Conservation (phyloP, 148 eudicot species). For the Rhododendron mucronatum region DNA sequence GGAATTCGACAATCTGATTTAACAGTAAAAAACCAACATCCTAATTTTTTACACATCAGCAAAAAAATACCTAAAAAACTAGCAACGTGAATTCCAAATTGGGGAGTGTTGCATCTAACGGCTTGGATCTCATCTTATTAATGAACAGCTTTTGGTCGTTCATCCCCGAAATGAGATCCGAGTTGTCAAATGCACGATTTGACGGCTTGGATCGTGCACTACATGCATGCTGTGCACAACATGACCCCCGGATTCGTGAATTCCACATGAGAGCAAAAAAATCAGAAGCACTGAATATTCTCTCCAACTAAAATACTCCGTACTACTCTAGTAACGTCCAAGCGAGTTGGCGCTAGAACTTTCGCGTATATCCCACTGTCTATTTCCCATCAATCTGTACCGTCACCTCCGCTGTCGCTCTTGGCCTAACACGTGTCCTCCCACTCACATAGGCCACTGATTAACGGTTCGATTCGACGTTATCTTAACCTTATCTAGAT, state of each 20-base stretch:
- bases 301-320: neutral
- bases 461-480: constrained; percentile 1
- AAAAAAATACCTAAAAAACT: too few species aligned
- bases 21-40: too few species aligned
- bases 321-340: neutral
- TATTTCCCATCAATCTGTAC: constrained; percentile 24
- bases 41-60: too few species aligned
- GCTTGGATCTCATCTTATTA: accelerated
- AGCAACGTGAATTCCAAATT: too few species aligned
- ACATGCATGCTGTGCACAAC: too few species aligned
- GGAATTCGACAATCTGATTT: too few species aligned
- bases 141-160: accelerated
- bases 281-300: too few species aligned
- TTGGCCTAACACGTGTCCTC: constrained; percentile 31
- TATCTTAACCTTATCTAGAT: neutral
- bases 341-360: neutral
- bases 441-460: constrained; percentile 27
- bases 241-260: too few species aligned
- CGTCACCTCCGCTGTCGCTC: constrained; percentile 27
- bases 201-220: too few species aligned
- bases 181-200: too few species aligned
- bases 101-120: too few species aligned
- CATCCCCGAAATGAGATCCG: accelerated
- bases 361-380: constrained; percentile 23
- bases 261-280: too few species aligned